These are phyloP conservation scores for Aphanocladium album DNA, from an alignment of 2,329 filamentous ascomycete species.

Conservation along the genomic window DNA sequence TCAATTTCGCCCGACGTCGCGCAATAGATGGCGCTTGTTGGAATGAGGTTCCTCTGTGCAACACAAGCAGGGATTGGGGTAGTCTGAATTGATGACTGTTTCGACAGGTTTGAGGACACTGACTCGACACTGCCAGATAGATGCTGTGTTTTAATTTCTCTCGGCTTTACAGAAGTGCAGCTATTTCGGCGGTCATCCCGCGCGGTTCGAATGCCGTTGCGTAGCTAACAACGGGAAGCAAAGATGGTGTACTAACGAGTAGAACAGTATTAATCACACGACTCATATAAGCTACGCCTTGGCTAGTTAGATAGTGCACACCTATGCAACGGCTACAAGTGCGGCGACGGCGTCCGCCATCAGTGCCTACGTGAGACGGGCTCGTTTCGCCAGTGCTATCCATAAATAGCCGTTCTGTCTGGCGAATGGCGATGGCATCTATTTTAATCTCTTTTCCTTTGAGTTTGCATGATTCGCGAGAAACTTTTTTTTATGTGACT, in stretches of 20 bases:
- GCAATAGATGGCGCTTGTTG: neutral
- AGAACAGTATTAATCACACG: neutral
- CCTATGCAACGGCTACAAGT: neutral
- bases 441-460: neutral
- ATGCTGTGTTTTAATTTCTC: neutral
- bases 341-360: neutral
- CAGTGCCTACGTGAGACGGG: neutral
- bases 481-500: neutral
- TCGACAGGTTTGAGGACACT: neutral
- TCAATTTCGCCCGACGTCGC: slow-evolving; percentile 6
- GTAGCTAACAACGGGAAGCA: too few relatives aligned
- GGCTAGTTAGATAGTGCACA: neutral
- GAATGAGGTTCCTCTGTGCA: neutral
- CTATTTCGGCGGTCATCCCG: neutral
- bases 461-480: neutral
- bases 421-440: neutral
- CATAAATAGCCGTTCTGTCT: neutral
- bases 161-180: neutral
- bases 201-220: neutral
- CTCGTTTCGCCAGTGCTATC: neutral
- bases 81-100: neutral
- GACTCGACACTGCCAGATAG: neutral
- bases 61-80: neutral
- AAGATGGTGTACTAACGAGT: too few relatives aligned
- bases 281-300: neutral